These are phyloP conservation scores for Aureobasidium sp. DNA, from an alignment of 2,329 filamentous ascomycete genomes.

Conservation along the genomic window DNA sequence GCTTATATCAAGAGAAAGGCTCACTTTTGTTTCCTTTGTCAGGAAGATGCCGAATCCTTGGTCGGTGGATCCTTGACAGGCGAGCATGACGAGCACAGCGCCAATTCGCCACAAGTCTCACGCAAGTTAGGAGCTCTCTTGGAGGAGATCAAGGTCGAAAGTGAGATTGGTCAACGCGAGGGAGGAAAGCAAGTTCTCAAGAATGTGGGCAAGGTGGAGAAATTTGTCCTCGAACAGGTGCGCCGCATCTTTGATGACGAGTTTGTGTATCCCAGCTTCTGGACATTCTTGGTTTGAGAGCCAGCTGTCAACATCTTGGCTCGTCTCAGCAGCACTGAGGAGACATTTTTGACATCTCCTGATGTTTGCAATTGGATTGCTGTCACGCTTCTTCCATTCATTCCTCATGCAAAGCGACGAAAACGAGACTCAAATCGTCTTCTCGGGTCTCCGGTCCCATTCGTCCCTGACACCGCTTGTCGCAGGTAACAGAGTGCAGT, in stretches of 20 bases:
- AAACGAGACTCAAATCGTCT: neutral
- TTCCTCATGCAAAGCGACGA: neutral
- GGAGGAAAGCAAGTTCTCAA: slow-evolving; percentile 91
- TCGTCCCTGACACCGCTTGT: neutral
- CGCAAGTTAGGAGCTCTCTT: slow-evolving; percentile 65
- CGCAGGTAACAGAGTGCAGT: neutral
- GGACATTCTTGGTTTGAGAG: slow-evolving; percentile 81
- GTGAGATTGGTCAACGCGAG: slow-evolving; percentile 90
- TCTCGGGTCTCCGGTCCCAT: neutral
- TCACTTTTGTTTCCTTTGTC: slow-evolving; percentile 90
- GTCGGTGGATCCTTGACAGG: slow-evolving; percentile 35
- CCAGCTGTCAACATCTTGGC: neutral
- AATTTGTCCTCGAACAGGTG: slow-evolving; percentile 94
- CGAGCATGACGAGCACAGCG: slow-evolving; percentile 21
- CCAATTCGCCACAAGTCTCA: neutral
- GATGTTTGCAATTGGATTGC: neutral
- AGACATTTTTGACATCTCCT: neutral
- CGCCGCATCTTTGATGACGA: slow-evolving; percentile 97
- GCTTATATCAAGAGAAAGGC: slow-evolving; percentile 83
- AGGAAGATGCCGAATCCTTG: slow-evolving; percentile 74
- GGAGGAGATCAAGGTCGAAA: slow-evolving; percentile 92
- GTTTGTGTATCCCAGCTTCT: slow-evolving; percentile 96
- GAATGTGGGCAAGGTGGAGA: slow-evolving; percentile 97
- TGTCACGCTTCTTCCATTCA: neutral
- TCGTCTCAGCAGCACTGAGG: neutral